A percentile compares a stretch with the other conserved stretches of the same genome.
phyloP scores from a whole-genome alignment of 257 asterid genomes.

The Nicotiana knightiana region DNA sequence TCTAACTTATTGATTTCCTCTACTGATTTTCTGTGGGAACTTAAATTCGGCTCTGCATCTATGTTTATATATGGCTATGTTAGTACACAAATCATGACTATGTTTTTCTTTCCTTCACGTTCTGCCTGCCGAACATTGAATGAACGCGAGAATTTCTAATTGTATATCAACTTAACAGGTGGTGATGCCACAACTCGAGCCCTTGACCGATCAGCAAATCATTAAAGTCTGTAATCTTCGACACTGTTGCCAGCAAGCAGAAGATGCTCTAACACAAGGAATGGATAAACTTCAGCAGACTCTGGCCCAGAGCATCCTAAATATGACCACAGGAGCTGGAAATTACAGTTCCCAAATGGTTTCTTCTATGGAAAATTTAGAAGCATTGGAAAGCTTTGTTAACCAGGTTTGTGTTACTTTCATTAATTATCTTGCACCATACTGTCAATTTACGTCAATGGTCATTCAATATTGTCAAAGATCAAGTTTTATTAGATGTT shows the following conservation, averaged over 20 bases:
- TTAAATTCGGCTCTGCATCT: neutral
- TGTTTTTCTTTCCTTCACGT: neutral
- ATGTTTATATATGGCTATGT: neutral
- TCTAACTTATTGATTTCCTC: neutral
- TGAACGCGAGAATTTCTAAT: neutral
- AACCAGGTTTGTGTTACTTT: conserved; percentile 48
- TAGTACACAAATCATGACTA: neutral
- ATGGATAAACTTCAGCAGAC: conserved; percentile 88
- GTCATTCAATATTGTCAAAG: neutral
- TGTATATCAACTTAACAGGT: conserved; percentile 34
- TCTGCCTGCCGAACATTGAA: neutral
- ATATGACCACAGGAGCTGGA: conserved; percentile 41
- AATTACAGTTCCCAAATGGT: conserved; percentile 49
- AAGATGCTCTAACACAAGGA: conserved; percentile 88
- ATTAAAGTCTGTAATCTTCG: conserved; percentile 39
- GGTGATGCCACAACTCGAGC: conserved; percentile 65
- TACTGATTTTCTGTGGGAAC: neutral
- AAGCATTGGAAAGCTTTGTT: conserved; percentile 61
- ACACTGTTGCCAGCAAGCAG: conserved; percentile 88
- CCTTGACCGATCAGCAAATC: conserved; percentile 55
- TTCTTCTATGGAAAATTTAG: conserved; percentile 58
- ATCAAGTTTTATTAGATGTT: neutral
- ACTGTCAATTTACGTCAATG: neutral
- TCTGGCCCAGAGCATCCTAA: conserved; percentile 56
- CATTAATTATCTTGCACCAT: neutral